A percentile compares a stretch with the other conserved stretches of the same genome.
Evolutionary conservation across 768 basidiomycete genomes (phyloP).

Genomic region (Lepiota venenata): DNA sequence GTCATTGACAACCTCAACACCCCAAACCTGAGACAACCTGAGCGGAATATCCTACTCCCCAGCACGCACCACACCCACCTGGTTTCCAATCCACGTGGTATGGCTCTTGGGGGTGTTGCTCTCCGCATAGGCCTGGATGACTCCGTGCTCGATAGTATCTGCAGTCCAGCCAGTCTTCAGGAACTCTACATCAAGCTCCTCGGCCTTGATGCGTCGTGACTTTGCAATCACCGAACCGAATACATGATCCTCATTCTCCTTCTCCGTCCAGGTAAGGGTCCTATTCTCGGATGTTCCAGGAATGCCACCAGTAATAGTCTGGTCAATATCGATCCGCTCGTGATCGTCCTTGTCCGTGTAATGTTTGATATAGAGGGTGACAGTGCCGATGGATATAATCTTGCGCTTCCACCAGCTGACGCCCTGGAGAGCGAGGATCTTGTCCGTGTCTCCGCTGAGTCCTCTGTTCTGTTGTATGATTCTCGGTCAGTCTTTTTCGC

Average conservation of each 20-base stretch:
- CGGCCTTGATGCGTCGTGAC: constrained; percentile 45
- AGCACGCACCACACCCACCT: constrained; percentile 35
- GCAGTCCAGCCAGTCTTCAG: constrained; percentile 38
- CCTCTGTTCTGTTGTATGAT: constrained; percentile 53
- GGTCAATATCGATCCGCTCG: constrained; percentile 68
- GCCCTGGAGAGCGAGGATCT: constrained; percentile 67
- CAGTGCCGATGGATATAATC: constrained; percentile 50
- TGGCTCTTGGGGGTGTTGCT: constrained; percentile 65
- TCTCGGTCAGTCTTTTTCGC: neutral
- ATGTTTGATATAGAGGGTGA: constrained; percentile 64
- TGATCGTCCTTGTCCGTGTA: constrained; percentile 53
- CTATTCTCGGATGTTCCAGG: constrained; percentile 54
- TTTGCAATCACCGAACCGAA: constrained; percentile 60
- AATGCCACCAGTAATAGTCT: constrained; percentile 61
- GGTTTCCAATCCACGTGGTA: constrained; percentile 57
- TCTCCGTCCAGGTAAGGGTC: constrained; percentile 52
- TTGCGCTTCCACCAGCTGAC: constrained; percentile 70
- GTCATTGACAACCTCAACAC: constrained; percentile 54
- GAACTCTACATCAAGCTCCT: constrained; percentile 42
- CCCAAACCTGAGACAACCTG: constrained; percentile 46
- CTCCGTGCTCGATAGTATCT: constrained; percentile 38
- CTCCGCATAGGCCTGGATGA: constrained; percentile 44
- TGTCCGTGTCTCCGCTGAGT: constrained; percentile 50
- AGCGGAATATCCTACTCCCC: neutral
- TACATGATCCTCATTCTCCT: constrained; percentile 50